Evolutionary conservation across 352 stramenopile genomes (phyloP), one percentile per base, ranked within the genome.

Genomic region (Globisporangium nodosum): DNA sequence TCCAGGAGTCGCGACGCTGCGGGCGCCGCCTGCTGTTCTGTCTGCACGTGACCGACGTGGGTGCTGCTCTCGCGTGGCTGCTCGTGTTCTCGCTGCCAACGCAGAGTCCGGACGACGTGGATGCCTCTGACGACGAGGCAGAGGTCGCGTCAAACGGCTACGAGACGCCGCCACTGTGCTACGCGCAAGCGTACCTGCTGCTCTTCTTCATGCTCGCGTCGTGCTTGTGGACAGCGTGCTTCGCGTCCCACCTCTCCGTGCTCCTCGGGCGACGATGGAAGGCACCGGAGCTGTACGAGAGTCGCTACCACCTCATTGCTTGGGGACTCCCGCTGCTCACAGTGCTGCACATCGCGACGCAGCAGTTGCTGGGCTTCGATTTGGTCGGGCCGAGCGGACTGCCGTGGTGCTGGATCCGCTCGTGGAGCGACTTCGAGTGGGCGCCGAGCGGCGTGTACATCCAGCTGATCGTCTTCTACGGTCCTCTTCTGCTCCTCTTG

Each of bases 381-480:
- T 46, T 92, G 15, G 60, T 92, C 27, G 81, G 82, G 3, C 70
- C 84, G 49, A 87, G 79, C 30, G 82, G 82, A 0, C 60, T 81
- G 0, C 79, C 79, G 7, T 92, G 82, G 81, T 92, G 82, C 53
- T 90, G 82, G 82, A 71, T 92, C 54, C 79, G 79, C n/a, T 71
- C 71, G 30, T 92, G 78, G 78, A 87, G 64, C 67, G 69, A 76
- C 49, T 74, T 68, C 52, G 59, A 79, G 49, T 92, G 82, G 79
- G 70, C 60, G 3, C 6, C 54, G 1, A 54, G 68, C 27, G 79
- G 68, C 13, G 85, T 88, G 39, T 73, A 77, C 56, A 51, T 86
- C n/a, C 78, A 92, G 50, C 60, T 92, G 24, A 60, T 69, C 24
- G 56, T 87, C 43, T 87, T 89, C 54, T 90, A 89, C 68, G 56